Base-by-base conservation (phyloP, 2,329 filamentous ascomycete genomes). In the Aphanocladium album region DNA sequence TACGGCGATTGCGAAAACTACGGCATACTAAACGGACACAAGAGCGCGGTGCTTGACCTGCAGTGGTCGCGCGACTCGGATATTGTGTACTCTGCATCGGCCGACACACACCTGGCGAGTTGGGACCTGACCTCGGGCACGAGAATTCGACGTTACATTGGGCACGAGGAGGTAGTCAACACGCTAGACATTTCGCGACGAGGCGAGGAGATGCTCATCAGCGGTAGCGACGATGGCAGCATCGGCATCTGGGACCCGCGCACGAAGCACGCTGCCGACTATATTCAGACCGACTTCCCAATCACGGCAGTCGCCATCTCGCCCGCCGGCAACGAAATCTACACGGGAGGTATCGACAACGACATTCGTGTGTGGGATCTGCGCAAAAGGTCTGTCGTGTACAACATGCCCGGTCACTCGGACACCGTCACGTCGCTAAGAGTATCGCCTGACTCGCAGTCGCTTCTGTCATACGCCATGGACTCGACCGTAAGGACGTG, bases 341-440 rank as follows among this genome's bases (percentile, higher is more conserved):
- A 95, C 74, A 89, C 90, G 7, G 93, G 93, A 51, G 90, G 93
- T 23, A 97, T 99, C 67, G 95, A 98, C 77, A 97, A 98, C 71
- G 92, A 96, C 68, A 96, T 99, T 72, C 91, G 93, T 68, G 93
- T 96, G 21, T 99, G 95, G 93, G 95, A 99, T 74, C 77, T 98
- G 70, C 87, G 95, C 66, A 98, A 96, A 79, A 92, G 96, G 75
- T 84, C 89, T 7, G 84, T 96, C 2, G 86, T 91, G 6, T 97
- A 98, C 74, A 89, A 89, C 1, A 88, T 99, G 81, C 76, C 89
- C 14, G 95, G 95, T 0, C 95, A 99, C 73, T 89, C 86, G 57
- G 95, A 99, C 71, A 98, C 93, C 0, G 82, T 99, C 64, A 96
- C 93, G 3, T 96, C 92, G 14, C 80, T 99, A 51, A 83, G 89